These are phyloP conservation scores for Stentor roeselii DNA, from an alignment of 73 alveolate genomes.

Conservation along the genomic window DNA sequence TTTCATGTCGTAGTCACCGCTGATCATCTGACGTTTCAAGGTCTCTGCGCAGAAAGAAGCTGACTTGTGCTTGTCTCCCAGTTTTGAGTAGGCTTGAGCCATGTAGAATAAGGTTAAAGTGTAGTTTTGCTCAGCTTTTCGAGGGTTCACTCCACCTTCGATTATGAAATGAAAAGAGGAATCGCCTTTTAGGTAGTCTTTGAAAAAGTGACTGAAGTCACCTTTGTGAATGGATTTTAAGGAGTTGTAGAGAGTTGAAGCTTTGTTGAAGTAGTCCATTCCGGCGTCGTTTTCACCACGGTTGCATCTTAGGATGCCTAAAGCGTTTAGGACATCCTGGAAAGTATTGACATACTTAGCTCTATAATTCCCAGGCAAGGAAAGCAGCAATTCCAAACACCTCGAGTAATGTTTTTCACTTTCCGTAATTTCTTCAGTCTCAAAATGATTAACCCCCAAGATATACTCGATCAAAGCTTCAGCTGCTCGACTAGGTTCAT, in stretches of 20 bases:
- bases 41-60: conserved; percentile 90
- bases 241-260: conserved; percentile 62
- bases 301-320: conserved; percentile 89
- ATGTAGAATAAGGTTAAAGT: conserved; percentile 91
- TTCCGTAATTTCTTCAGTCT: conserved; percentile 73
- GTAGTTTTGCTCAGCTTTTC: conserved; percentile 83
- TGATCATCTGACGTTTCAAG: conserved; percentile 87
- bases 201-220: conserved; percentile 15
- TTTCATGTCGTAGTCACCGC: conserved; percentile 84
- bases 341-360: conserved; percentile 24
- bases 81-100: conserved; percentile 96
- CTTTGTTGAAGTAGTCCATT: conserved; percentile 80
- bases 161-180: conserved; percentile 37
- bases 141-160: conserved; percentile 89
- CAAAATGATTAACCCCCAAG: conserved; percentile 73
- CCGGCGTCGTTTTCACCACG: conserved; percentile 89
- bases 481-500: conserved; percentile 13
- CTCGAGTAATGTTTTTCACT: conserved; percentile 38
- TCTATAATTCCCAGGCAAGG: conserved; percentile 60
- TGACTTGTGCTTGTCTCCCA: conserved; percentile 88
- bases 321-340: conserved; percentile 85
- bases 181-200: conserved; percentile 6
- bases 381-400: conserved; percentile 48
- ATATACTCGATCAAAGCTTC: conserved; percentile 43
- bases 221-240: not conserved